Base-by-base conservation (phyloP, 495 filamentous ascomycete species). In the Parathielavia hyrcaniae region DNA sequence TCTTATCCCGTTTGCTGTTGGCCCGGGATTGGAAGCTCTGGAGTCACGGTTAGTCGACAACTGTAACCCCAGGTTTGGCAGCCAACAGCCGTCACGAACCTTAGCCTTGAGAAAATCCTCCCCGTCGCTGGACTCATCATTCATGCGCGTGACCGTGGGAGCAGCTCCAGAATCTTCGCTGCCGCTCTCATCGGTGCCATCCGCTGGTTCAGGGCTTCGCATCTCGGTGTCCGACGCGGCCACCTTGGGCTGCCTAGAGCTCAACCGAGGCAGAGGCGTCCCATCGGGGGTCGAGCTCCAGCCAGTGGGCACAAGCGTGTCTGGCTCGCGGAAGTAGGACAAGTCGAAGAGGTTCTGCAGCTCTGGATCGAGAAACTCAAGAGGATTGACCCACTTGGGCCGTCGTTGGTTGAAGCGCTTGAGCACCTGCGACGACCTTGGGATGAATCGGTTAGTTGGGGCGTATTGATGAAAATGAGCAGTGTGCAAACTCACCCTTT, bases 291-390 rank as follows among this genome's bases (percentile, higher is more conserved):
- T 60, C 6, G 67, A 71, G n/a, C 76, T 79, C 72, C 81, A 88
- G 17, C 87, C 89, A 10, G 78, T 76, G 3, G 86, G 87, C 26
- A 90, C 69, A 47, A 73, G 66, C 30, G 83, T 50, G 8, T 54
- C 79, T 1, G 66, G 62, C 40, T 81, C 77, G 7, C 69, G 60
- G 61, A 84, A 80, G 56, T 85, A 80, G 64, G 81, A 81, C 61
- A 91, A 67, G 12, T 85, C 79, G 63, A 96, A 96, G 12, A 95
- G 66, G 44, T 80, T 79, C 50, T 88, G 83, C 17, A 91, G 74
- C 9, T 67, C 66, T 0, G 81, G 70, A 1, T 80, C 73, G 13
- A 79, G 72, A 51, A 74, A 77, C 43, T 62, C 75, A 14, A 67
- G 61, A 23, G 79, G 77, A 47, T 79, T 64, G 39, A 83, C 60